These are phyloP conservation scores for Penicillium frequentans DNA, from an alignment of 2,329 filamentous ascomycete species.

Conservation along the genomic window DNA sequence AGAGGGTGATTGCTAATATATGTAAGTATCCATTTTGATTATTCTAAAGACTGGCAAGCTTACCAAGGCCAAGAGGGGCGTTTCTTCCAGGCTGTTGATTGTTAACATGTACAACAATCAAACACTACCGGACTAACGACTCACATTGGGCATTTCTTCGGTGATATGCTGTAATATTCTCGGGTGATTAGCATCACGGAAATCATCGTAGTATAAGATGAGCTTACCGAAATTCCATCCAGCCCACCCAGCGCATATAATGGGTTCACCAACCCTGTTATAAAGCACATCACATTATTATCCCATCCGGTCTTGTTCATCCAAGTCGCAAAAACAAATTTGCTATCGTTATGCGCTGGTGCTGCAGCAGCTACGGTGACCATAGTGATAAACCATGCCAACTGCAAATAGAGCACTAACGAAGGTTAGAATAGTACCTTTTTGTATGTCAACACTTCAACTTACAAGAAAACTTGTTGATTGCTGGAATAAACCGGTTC, in stretches of 20 bases:
- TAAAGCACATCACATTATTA: conserved; percentile 51
- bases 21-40: conserved; percentile 6
- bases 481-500: conserved; percentile 44
- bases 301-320: conserved; percentile 57
- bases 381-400: conserved; percentile 50
- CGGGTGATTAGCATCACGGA: background rate
- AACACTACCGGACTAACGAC: conserved; percentile 12
- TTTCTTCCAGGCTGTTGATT: conserved; percentile 28
- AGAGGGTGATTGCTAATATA: conserved; percentile 44
- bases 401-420: conserved; percentile 46
- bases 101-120: background rate
- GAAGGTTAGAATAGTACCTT: no score
- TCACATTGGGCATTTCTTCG: conserved; percentile 53
- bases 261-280: conserved; percentile 52
- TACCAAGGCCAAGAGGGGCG: conserved; percentile 33
- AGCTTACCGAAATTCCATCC: conserved; percentile 44
- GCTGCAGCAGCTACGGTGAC: conserved; percentile 51
- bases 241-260: conserved; percentile 50
- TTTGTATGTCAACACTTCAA: background rate
- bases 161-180: conserved; percentile 44
- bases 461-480: conserved; percentile 47
- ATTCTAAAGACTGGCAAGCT: background rate
- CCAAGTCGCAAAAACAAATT: conserved; percentile 56
- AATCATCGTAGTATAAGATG: background rate
- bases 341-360: conserved; percentile 44